phyloP scores from a whole-genome alignment of 2,329 filamentous ascomycete species.

The Zalaria sp. region DNA sequence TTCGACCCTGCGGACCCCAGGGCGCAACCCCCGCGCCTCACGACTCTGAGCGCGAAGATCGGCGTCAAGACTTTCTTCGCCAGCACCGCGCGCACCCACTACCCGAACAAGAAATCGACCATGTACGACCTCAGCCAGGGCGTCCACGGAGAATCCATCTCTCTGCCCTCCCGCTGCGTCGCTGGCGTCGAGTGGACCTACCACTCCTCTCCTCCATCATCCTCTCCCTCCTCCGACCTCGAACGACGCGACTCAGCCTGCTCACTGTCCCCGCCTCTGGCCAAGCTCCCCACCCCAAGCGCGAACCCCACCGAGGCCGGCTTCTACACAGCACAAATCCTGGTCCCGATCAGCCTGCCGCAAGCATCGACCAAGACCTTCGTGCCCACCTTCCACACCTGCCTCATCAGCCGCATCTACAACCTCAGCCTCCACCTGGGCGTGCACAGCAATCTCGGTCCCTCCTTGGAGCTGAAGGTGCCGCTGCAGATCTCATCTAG shows the following conservation, averaged over 20 bases:
- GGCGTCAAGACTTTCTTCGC: slow-evolving; percentile 45
- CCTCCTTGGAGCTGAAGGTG: slow-evolving; percentile 24
- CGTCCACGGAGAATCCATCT: slow-evolving; percentile 37
- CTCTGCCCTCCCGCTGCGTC: slow-evolving; percentile 41
- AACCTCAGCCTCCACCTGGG: slow-evolving; percentile 44
- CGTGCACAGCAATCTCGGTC: slow-evolving; percentile 33
- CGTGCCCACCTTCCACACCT: slow-evolving; percentile 56
- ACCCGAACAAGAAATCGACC: slow-evolving; percentile 30
- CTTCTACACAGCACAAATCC: slow-evolving; percentile 48
- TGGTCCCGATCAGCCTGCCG: slow-evolving; percentile 50
- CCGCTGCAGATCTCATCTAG: slow-evolving; percentile 29
- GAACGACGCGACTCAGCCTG: slow-evolving; percentile 26
- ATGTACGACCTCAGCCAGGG: slow-evolving; percentile 35
- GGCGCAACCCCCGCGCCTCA: slow-evolving; percentile 38
- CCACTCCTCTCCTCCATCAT: slow-evolving; percentile 20
- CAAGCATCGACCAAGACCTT: slow-evolving; percentile 38
- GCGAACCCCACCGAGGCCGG: slow-evolving; percentile 27
- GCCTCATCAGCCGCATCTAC: slow-evolving; percentile 51
- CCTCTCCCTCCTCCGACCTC: slow-evolving; percentile 4
- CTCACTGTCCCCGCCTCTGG: slow-evolving; percentile 12
- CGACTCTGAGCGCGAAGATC: slow-evolving; percentile 38
- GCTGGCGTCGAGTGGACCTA: slow-evolving; percentile 43
- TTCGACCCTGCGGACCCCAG: slow-evolving; percentile 43
- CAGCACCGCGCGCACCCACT: slow-evolving; percentile 33
- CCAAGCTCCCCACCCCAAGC: slow-evolving; percentile 20